These are phyloP conservation scores for Neurospora africana DNA, from an alignment of 495 filamentous ascomycete genomes.

Conservation along the genomic window DNA sequence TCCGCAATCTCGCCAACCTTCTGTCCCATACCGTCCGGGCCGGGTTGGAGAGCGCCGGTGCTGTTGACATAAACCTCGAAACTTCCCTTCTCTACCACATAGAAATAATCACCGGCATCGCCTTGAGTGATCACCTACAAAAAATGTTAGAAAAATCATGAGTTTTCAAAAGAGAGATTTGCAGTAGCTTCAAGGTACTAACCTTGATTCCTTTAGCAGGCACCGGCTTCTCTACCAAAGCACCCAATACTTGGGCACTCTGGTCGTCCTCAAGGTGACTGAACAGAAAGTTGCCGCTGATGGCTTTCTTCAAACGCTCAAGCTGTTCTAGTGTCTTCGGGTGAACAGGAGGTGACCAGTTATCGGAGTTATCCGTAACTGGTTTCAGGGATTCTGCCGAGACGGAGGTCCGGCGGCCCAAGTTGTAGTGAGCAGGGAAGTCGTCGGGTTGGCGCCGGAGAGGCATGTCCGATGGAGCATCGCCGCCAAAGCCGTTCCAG, in stretches of 20 bases:
- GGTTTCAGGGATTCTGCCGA: conserved; percentile 95
- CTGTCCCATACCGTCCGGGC: conserved; percentile 71
- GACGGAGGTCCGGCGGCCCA: conserved; percentile 87
- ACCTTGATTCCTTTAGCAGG: conserved; percentile 88
- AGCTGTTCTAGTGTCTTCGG: conserved; percentile 76
- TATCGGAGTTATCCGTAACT: conserved; percentile 66
- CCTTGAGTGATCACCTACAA: conserved; percentile 80
- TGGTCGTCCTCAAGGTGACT: conserved; percentile 90
- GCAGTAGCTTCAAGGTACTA: conserved; percentile 3
- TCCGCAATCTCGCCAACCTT: conserved; percentile 75
- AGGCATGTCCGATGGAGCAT: conserved; percentile 30
- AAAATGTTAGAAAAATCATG: conserved; percentile 4
- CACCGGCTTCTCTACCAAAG: conserved; percentile 88
- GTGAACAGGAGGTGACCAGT: conserved; percentile 81
- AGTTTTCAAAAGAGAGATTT: not conserved
- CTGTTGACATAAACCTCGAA: conserved; percentile 90
- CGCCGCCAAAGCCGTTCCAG: conserved; percentile 38
- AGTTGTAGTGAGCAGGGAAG: conserved; percentile 87
- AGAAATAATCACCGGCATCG: conserved; percentile 94
- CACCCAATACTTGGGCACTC: conserved; percentile 73
- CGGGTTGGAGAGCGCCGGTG: conserved; percentile 68
- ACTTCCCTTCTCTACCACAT: conserved; percentile 81
- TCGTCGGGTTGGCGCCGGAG: conserved; percentile 45
- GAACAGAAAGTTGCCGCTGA: conserved; percentile 87
- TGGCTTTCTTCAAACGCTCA: conserved; percentile 64